Evolutionary conservation across 2,329 filamentous ascomycete genomes (phyloP), one percentile per base, ranked within the genome.

Genomic region (Stemphylium vesicarium): DNA sequence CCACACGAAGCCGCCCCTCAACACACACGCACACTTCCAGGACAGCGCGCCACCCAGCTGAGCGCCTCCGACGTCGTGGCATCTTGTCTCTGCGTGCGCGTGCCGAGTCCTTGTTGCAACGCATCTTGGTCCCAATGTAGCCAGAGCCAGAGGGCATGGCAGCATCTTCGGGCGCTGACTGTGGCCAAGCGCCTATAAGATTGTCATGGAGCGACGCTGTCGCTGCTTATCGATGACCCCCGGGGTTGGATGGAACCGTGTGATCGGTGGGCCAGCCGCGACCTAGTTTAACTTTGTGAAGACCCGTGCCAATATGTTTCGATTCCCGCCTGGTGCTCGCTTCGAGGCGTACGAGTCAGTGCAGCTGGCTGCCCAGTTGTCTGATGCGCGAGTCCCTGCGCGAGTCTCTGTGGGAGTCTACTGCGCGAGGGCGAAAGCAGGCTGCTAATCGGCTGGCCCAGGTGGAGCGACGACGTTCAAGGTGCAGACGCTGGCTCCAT

Each of bases 231-330:
- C 44, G 44, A 47, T 38, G 36, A 33, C 36, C 24, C 39, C 39
- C 37, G 47, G 42, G 20, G 42, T 40, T 32, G 41, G 45, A 48
- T 54, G 40, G 52, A 51, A 51, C 46, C 52, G 52, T 55, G 39
- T 55, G 47, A 56, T 44, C 36, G 53, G 41, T 37, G 45, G 51
- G 15, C 32, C 18, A 41, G 26, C 31, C 24, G 33, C 39, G 8
- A 40, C 20, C 32, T 50, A 50, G 50, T 31, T 38, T 15, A 45
- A 46, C 15, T 41, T 39, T 51, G 52, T 26, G 29, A n/a, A 36
- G 46, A 50, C 46, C 29, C 40, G 47, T 50, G 53, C 53, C 47
- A 55, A 55, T 38, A 22, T 51, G 37, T 51, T 46, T 42, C 37
- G 35, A 37, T 50, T 31, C 40, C 52, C 40, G 47, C 47, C 20